phyloP scores from a whole-genome alignment of 2,329 filamentous ascomycete species.

The Apiospora saccharicola region DNA sequence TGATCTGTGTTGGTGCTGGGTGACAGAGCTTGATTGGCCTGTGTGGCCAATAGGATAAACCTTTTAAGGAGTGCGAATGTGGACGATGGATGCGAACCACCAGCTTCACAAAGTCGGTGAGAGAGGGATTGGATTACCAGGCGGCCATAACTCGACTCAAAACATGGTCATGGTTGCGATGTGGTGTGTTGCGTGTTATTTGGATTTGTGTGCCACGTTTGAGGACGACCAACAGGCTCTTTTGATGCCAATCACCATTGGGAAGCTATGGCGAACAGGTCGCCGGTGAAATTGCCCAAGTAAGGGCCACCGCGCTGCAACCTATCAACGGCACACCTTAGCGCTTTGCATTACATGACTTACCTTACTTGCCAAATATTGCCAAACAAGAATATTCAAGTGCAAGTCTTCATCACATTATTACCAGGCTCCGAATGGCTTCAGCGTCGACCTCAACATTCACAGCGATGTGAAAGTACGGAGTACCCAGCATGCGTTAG shows the following conservation, averaged over 20 bases:
- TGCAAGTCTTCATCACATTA: not conserved
- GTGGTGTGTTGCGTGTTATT: slow-evolving; percentile 10
- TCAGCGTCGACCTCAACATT: too few species aligned
- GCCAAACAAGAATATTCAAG: not conserved
- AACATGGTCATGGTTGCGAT: slow-evolving; percentile 18
- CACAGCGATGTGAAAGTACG: too few species aligned
- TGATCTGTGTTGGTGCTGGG: slow-evolving; percentile 7
- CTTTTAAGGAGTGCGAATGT: slow-evolving; percentile 14
- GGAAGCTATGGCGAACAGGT: not conserved
- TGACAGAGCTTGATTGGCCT: slow-evolving; percentile 4
- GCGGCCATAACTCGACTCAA: slow-evolving; percentile 18
- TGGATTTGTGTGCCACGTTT: slow-evolving; percentile 12
- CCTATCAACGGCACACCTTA: not conserved
- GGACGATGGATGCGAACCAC: slow-evolving; percentile 12
- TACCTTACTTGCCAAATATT: not conserved
- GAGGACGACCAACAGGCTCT: not conserved
- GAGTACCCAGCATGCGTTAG: not conserved
- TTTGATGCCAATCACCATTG: not conserved
- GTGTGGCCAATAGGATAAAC: slow-evolving; percentile 3
- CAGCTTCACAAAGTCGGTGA: slow-evolving; percentile 18
- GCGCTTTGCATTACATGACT: not conserved
- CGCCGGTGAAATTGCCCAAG: slow-evolving; percentile 6
- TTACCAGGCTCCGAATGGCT: not conserved
- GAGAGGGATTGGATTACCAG: slow-evolving; percentile 11
- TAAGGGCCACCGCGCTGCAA: not conserved